phyloP scores from a whole-genome alignment of 768 basidiomycete genomes.

The Hygrocybe coccinea region DNA sequence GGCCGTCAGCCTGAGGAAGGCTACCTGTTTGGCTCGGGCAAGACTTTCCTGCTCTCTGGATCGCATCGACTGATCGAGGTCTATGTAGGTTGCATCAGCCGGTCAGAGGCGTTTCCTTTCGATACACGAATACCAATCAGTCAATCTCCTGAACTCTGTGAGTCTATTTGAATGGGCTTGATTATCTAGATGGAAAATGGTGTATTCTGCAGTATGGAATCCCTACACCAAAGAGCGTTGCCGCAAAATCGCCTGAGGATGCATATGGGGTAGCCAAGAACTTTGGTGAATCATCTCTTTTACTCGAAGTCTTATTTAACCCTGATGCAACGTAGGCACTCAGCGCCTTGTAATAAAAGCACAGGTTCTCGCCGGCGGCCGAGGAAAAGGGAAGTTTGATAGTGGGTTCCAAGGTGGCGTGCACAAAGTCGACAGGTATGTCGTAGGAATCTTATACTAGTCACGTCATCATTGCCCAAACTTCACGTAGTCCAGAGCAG shows the following conservation, averaged over 20 bases:
- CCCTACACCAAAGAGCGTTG: constrained; percentile 85
- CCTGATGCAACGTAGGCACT: constrained; percentile 42
- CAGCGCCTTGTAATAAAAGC: constrained; percentile 93
- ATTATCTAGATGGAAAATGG: background rate
- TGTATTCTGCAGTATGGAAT: constrained; percentile 72
- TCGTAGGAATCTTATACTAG: constrained; percentile 5
- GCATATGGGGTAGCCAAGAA: constrained; percentile 84
- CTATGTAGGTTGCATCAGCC: constrained; percentile 56
- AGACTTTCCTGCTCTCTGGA: constrained; percentile 15
- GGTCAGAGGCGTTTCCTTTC: constrained; percentile 89
- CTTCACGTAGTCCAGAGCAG: constrained; percentile 63
- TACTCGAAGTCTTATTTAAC: constrained; percentile 19
- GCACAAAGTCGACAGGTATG: constrained; percentile 83
- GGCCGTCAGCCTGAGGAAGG: constrained; percentile 54
- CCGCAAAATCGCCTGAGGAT: constrained; percentile 85
- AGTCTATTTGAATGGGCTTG: constrained; percentile 16
- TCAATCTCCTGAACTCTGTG: constrained; percentile 91
- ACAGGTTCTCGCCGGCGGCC: constrained; percentile 96
- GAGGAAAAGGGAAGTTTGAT: constrained; percentile 96
- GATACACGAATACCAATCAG: constrained; percentile 98
- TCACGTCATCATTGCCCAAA: background rate
- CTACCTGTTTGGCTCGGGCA: constrained; percentile 61
- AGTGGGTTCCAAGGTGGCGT: constrained; percentile 97
- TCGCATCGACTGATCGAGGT: constrained; percentile 1
- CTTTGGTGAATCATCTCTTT: constrained; percentile 56